Base-by-base conservation (phyloP, 108 stramenopile species). In the Nitzschia inconspicua region DNA sequence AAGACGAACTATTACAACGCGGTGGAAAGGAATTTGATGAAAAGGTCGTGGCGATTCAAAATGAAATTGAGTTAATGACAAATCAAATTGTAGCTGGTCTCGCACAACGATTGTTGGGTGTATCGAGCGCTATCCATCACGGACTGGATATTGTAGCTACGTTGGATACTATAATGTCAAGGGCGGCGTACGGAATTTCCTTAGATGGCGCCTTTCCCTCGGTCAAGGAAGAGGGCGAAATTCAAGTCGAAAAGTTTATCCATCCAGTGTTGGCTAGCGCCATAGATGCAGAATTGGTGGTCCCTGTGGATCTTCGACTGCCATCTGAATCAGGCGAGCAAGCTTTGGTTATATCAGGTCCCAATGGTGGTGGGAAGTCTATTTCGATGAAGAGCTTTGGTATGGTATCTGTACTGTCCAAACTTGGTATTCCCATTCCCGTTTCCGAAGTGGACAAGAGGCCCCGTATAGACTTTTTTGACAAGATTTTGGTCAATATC, bases 341-440 rank as follows among this genome's bases (percentile, higher is more conserved):
- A 24, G 73, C 72, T 0, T 41, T 92, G 23, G 60, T 87, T 10
- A 86, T 88, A 28, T 77, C 73, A 49, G 90, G 90, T 1, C 76
- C 83, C 0, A 92, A 92, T 60, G 80, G 80, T 54, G 90, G 90
- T 11, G 90, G 90, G 1, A 92, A 92, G 50, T 82, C 86, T 0
- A n/a, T 86, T 39, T 51, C 85, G 8, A 54, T 88, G 66, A 92
- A 92, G 61, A 82, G 82, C 1, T 92, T 92, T 66, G 90, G 90
- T 31, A 16, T 85, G 24, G 77, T 58, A n/a, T 58, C 75, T 8
- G 49, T 65, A 2, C 43, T 89, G 40, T 50, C 46, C 6, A 84
- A 70, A 52, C 31, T 84, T 16, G 84, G 74, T 6, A 57, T 89
- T 26, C 84, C 84, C 0, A 70, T 89, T 14, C 53, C 77, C 9